Percentiles rank a stretch among this genome's conserved stretches.
Conservation (phyloP, 352 stramenopile genomes). For the Phytophthora cryptogea region DNA sequence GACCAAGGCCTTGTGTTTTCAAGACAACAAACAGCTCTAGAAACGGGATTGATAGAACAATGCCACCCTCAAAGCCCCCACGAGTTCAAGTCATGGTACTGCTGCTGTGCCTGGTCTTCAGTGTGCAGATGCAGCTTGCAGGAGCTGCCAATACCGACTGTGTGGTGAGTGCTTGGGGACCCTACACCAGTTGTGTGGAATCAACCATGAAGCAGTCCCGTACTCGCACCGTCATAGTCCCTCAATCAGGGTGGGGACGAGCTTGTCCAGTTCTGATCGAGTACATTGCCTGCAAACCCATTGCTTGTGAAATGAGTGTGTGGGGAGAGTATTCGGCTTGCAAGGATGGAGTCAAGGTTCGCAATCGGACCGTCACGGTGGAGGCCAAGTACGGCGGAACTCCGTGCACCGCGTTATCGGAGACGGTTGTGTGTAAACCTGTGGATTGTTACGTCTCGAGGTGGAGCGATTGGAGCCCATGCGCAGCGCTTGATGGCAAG, state of each 20-base stretch:
- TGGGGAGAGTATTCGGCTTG: conserved; percentile 48
- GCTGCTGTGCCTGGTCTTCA: conserved; percentile 7
- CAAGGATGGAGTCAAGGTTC: conserved; percentile 37
- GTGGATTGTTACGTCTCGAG: conserved; percentile 54
- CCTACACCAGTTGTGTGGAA: conserved; percentile 43
- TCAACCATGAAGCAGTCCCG: conserved; percentile 51
- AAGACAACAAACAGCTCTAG: neutral
- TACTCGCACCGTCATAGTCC: conserved; percentile 20
- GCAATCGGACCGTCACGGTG: conserved; percentile 30
- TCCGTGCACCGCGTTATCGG: conserved; percentile 34
- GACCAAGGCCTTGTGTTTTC: conserved; percentile 4
- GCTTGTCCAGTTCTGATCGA: conserved; percentile 41
- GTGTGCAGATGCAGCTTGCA: neutral
- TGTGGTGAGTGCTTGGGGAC: conserved; percentile 48
- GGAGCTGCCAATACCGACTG: conserved; percentile 52
- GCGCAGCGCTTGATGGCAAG: conserved; percentile 35
- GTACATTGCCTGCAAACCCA: conserved; percentile 47
- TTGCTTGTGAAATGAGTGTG: conserved; percentile 41
- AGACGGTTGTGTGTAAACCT: conserved; percentile 58
- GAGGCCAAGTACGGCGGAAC: conserved; percentile 36
- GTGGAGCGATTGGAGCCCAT: conserved; percentile 46
- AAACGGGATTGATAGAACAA: neutral
- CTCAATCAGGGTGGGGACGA: conserved; percentile 32
- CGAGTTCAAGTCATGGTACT: neutral
- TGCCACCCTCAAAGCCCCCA: neutral